Base-by-base conservation (phyloP, 495 filamentous ascomycete genomes). In the Friedmanniomyces endolithicus region DNA sequence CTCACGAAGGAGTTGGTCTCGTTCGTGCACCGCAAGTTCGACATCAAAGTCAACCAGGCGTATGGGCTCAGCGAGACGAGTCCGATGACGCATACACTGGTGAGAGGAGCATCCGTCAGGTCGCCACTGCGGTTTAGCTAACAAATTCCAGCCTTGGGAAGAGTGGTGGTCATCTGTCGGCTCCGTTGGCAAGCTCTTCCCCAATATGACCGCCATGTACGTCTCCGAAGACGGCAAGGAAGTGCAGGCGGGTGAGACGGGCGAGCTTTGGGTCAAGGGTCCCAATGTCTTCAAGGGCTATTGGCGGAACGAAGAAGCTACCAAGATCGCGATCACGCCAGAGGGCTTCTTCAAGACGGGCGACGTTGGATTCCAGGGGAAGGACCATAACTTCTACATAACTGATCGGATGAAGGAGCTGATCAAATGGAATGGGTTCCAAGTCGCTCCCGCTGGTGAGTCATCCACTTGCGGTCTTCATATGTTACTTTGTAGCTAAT, bases 341-440 rank as follows among this genome's bases (percentile, higher is more conserved):
- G 87, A 92, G 57, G 86, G 86, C 1, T 95, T 80, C 70, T 92
- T 92, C 71, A 86, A 81, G 61, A 92, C 87, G 0, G 88, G 88
- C 0, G 88, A 95, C 62, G 72, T 83, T 40, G 83, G 76, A 16
- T 73, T 72, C 24, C 70, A 79, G 17, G 82, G 86, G 62, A 61
- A 69, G 12, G 63, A 75, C 16, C 79, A 81, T 3, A 73, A 79
- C 55, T 72, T 82, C 48, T 72, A 70, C 57, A 72, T 82, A 33
- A 67, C 65, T 9, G 78, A 79, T 11, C 69, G 78, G 23, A 62
- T 71, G 34, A 81, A 81, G 60, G 78, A 82, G 37, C 57, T 70
- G 12, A 77, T 82, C 50, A 78, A 73, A 47, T 74, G 69, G 68
- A 71, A 87, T 59, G 72, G 67, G 71, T 75, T 68, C 54, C 68